Conservation (phyloP, 352 stramenopile species). For the Phytophthora ramorum region DNA sequence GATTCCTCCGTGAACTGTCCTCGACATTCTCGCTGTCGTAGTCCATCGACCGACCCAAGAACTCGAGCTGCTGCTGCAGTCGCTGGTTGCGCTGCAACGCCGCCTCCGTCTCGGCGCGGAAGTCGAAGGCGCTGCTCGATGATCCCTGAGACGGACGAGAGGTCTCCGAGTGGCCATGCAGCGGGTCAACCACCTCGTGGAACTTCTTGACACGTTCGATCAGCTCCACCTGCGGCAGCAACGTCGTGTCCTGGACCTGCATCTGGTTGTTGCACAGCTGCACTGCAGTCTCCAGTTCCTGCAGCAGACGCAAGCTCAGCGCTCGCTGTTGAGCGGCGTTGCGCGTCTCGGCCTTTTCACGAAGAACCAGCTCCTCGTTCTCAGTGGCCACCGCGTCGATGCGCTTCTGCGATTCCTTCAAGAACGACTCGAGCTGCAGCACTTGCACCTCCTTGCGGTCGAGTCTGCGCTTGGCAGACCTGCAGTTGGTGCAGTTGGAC, state of each 20-base stretch:
- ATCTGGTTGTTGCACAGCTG: conserved; percentile 72
- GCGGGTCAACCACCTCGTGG: conserved; percentile 51
- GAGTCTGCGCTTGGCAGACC: conserved; percentile 60
- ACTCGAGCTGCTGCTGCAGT: conserved; percentile 69
- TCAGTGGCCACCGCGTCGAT: conserved; percentile 70
- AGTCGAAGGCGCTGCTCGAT: conserved; percentile 49
- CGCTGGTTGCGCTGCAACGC: conserved; percentile 71
- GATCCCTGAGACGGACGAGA: conserved; percentile 11
- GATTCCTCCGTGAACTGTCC: conserved; percentile 24
- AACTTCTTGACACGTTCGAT: conserved; percentile 80
- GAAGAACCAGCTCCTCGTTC: conserved; percentile 69
- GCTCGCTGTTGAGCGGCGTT: conserved; percentile 63
- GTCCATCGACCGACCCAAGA: conserved; percentile 59
- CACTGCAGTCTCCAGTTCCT: conserved; percentile 78
- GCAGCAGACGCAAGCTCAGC: conserved; percentile 67
- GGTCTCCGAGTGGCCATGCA: conserved; percentile 34
- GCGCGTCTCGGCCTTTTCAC: conserved; percentile 70
- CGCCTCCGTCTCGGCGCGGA: conserved; percentile 55
- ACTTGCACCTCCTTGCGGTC: conserved; percentile 81
- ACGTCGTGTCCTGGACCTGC: conserved; percentile 53
- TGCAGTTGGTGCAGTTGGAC: conserved; percentile 56
- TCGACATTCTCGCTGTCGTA: conserved; percentile 42
- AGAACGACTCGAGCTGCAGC: conserved; percentile 76
- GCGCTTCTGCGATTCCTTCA: conserved; percentile 82
- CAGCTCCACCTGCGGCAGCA: conserved; percentile 75